phyloP scores from a whole-genome alignment of 768 basidiomycete species.

The Aureoboletus auriporus region DNA sequence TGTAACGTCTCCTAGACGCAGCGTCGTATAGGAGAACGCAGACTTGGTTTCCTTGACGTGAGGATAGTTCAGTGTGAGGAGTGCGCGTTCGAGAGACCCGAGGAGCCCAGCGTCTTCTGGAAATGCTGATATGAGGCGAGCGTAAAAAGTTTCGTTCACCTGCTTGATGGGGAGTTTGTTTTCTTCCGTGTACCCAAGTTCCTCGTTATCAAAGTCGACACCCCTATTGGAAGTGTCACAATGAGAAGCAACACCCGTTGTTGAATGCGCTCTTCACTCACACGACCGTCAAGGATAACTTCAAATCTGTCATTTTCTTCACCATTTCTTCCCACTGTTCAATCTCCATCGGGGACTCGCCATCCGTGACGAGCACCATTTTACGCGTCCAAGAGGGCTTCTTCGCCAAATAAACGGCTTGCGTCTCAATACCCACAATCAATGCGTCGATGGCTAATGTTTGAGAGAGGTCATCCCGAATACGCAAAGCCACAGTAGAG shows the following conservation, averaged over 20 bases:
- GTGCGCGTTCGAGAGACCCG: slow-evolving; percentile 28
- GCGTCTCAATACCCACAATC: slow-evolving; percentile 82
- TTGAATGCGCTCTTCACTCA: slow-evolving; percentile 32
- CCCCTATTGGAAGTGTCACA: slow-evolving; percentile 49
- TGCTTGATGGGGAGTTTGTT: slow-evolving; percentile 71
- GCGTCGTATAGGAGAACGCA: slow-evolving; percentile 51
- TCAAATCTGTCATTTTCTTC: slow-evolving; percentile 56
- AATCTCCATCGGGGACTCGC: slow-evolving; percentile 65
- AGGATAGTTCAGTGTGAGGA: slow-evolving; percentile 37
- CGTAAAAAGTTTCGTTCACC: slow-evolving; percentile 73
- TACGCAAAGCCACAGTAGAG: neutral
- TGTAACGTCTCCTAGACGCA: slow-evolving; percentile 78
- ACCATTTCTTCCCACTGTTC: slow-evolving; percentile 74
- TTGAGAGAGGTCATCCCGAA: neutral
- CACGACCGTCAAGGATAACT: slow-evolving; percentile 68
- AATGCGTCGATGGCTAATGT: slow-evolving; percentile 76
- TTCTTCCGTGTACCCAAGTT: slow-evolving; percentile 57
- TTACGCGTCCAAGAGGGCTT: slow-evolving; percentile 87
- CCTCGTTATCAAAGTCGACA: slow-evolving; percentile 81
- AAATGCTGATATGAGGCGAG: slow-evolving; percentile 38
- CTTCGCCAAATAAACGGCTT: slow-evolving; percentile 57
- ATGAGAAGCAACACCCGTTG: neutral
- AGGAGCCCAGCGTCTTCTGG: slow-evolving; percentile 24
- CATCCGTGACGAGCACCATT: slow-evolving; percentile 82
- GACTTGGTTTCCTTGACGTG: slow-evolving; percentile 70